A percentile compares a stretch with the other conserved stretches of the same genome.
Evolutionary conservation across 306 rosid genomes (phyloP).

Genomic region (Lathyrus oleraceus): DNA sequence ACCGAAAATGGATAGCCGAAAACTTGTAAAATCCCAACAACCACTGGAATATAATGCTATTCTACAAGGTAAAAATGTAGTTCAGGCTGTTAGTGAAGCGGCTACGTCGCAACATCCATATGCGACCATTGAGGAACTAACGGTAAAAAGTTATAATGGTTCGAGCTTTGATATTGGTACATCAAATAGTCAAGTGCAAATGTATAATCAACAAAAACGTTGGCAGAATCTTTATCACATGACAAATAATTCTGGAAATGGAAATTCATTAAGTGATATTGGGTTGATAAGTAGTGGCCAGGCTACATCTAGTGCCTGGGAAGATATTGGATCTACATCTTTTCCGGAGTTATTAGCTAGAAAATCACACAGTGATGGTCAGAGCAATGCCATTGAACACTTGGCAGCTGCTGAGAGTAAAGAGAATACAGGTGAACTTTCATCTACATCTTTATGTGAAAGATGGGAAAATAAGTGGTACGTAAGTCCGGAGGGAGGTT

Average conservation of each 20-base stretch:
- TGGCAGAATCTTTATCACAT: no score
- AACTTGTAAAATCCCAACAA: slow-evolving; percentile 48
- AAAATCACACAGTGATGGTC: slow-evolving; percentile 50
- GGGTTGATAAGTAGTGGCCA: slow-evolving; percentile 49
- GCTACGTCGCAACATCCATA: slow-evolving; percentile 46
- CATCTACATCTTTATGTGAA: no score
- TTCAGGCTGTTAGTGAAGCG: slow-evolving; percentile 29
- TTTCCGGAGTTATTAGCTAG: slow-evolving; percentile 51
- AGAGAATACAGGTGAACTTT: no score
- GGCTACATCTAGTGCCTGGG: slow-evolving; percentile 48
- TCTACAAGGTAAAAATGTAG: slow-evolving; percentile 46
- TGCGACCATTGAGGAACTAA: slow-evolving; percentile 59
- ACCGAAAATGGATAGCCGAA: slow-evolving; percentile 36
- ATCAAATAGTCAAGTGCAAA: no score
- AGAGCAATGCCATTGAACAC: slow-evolving; percentile 52
- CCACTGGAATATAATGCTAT: slow-evolving; percentile 41
- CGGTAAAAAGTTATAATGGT: slow-evolving; percentile 55
- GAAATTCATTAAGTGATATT: no score
- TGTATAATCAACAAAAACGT: no score
- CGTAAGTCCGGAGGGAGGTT: no score
- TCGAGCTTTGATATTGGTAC: no score
- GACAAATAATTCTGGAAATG: no score
- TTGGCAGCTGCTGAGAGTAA: no score
- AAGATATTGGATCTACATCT: slow-evolving; percentile 51
- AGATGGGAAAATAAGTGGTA: no score